Base-by-base conservation (phyloP, 2,329 filamentous ascomycete genomes). In the Teratosphaeria nubilosa region DNA sequence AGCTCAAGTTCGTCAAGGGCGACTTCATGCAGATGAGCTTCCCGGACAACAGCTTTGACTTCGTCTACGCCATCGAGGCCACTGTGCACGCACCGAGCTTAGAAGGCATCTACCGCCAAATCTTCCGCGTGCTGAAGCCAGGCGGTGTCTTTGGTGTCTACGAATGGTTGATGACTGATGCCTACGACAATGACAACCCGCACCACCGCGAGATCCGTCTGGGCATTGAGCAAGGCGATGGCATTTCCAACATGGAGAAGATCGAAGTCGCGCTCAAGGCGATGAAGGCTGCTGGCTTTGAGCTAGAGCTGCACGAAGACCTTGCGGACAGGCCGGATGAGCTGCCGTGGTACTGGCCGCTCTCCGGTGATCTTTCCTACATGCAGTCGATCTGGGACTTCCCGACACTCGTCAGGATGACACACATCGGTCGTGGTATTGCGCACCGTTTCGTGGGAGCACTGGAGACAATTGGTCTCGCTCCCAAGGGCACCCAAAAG, bases 21-120 rank as follows among this genome's bases (percentile, higher is more conserved):
- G 92, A 97, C 71, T 99, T 99, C 74, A 97, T 97, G 92, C 90
- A 96, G 85, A 95, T 97, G 90, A 86, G 86, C 24, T 97, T 97
- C 79, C 86, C 88, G 53, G 88, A 94, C 70, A 90, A 95, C 80
- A 84, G 80, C 22, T 97, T 97, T 75, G 94, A 97, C 68, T 91
- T 90, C 58, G 90, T 96, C 56, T 97, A 97, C 72, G 92, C 91
- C 56, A 97, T 99, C 66, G 94, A 99, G 77, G 94, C 94, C 2
- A 99, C 94, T 2, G 89, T 95, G 55, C 94, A 99, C 73, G 94
- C 94, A 0, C 94, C 92, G 50, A 87, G 85, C 51, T 84, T 97
- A 7, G 88, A 91, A 69, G 91, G 90, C 59, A 91, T 96, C 64
- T 99, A 99, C 79, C 86, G 84, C 72, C 87, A 97, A 75, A 97